Percentiles rank a stretch among this genome's conserved stretches.
Conservation (phyloP, 257 asterid genomes). For the Handroanthus guayacan region DNA sequence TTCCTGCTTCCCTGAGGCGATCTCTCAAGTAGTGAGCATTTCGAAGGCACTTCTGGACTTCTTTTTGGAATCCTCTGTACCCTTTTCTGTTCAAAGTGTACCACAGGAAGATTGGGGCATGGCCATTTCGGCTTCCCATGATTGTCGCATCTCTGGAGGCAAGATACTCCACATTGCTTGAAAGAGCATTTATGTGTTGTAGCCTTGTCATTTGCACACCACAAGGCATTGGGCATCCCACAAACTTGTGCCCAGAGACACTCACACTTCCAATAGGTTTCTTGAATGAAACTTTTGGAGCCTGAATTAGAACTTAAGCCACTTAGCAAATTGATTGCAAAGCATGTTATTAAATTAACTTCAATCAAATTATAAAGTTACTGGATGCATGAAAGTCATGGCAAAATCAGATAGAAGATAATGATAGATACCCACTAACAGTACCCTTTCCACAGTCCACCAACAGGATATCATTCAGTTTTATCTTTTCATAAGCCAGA, state of each 20-base stretch:
- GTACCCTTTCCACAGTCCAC: neutral
- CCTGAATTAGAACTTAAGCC: slow-evolving; percentile 55
- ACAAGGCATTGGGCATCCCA: slow-evolving; percentile 99
- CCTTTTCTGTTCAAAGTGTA: slow-evolving; percentile 92
- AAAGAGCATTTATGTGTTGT: slow-evolving; percentile 71
- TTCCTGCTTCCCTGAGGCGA: slow-evolving; percentile 71
- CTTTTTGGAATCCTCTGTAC: slow-evolving; percentile 93
- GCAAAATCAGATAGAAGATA: slow-evolving; percentile 7
- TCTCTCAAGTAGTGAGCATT: slow-evolving; percentile 94
- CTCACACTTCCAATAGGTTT: slow-evolving; percentile 97
- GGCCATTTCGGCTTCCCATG: slow-evolving; percentile 99
- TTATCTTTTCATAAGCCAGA: neutral
- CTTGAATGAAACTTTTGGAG: slow-evolving; percentile 90
- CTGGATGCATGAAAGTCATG: neutral
- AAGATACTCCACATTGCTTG: slow-evolving; percentile 90
- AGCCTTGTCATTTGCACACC: slow-evolving; percentile 90
- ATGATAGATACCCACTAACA: neutral
- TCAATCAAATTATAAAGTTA: neutral
- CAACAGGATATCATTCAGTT: neutral
- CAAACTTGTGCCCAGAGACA: slow-evolving; percentile 97
- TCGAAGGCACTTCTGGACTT: slow-evolving; percentile 90
- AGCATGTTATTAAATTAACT: slow-evolving; percentile 3
- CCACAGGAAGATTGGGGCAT: slow-evolving; percentile 97
- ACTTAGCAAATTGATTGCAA: slow-evolving; percentile 13
- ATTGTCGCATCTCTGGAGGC: slow-evolving; percentile 98